Base-by-base conservation (phyloP, 352 stramenopile genomes). In the Globisporangium radiosum region DNA sequence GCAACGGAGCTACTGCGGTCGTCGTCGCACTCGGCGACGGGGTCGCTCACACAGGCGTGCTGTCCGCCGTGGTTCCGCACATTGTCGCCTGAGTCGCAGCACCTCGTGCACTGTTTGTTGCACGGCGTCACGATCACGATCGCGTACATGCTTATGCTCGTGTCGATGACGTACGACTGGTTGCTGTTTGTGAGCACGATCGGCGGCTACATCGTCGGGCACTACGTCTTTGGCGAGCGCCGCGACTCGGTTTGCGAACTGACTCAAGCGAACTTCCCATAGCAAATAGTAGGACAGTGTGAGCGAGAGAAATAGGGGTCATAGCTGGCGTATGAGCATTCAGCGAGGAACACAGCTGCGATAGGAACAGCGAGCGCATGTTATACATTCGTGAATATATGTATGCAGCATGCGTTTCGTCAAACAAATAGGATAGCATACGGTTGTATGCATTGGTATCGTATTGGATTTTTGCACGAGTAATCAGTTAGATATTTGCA, bases 141-240 rank as follows among this genome's bases (percentile, higher is more conserved):
- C 17, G 81, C 81, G 11, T 90, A 90, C 57, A 75, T 90, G 78
- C 75, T 90, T 37, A 90, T 90, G 81, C 75, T 90, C 19, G 81
- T 87, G 17, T 83, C 81, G 19, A 90, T 90, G 81, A 90, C 81
- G 33, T 90, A 90, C 68, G 81, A 90, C 59, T 73, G 76, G 55
- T 67, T 70, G 54, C 64, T 90, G 55, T 75, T 90, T 17, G 37
- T 80, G 9, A 82, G 73, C 69, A 70, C 70, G 10, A 73, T 90
- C 43, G 47, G 44, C 19, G 81, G 81, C 7, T 90, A 88, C 55
- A 60, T 88, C n/a, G 53, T 67, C 11, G 81, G 81, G 13, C 74
- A 88, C 67, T 90, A 82, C 56, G 48, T 88, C 13, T 90, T 87
- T 59, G 78, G 75, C 17, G 78, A 90, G 45, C 78, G 76, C 10